Percentiles rank a stretch among this genome's conserved stretches.
These are phyloP conservation scores for Tillandsia fasciculata DNA, from an alignment of 176 grass and related monocot genomes.

Conservation along the genomic window DNA sequence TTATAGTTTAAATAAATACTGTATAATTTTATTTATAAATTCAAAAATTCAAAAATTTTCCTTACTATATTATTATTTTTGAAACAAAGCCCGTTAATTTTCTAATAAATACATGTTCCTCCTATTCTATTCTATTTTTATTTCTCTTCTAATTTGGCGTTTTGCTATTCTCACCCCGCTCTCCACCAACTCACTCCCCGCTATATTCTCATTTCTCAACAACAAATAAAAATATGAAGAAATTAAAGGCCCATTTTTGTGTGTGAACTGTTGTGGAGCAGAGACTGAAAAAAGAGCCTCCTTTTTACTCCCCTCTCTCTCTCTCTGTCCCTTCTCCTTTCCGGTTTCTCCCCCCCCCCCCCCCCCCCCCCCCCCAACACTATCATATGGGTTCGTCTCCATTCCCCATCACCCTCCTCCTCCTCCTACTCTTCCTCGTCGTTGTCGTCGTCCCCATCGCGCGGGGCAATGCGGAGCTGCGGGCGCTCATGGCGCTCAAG, in stretches of 20 bases:
- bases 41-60: background rate
- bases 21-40: no score
- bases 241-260: background rate
- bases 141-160: background rate
- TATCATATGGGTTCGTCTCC: background rate
- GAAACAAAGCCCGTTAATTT: background rate
- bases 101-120: background rate
- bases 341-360: no score
- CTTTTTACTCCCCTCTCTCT: no score
- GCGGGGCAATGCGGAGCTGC: conserved; percentile 25
- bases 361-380: no score
- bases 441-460: background rate
- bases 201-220: no score
- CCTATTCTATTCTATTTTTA: background rate
- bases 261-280: no score
- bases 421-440: background rate
- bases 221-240: background rate
- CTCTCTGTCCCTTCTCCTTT: no score
- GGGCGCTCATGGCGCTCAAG: conserved; percentile 67
- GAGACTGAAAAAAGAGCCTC: no score
- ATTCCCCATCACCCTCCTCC: conserved; percentile 8
- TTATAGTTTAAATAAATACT: no score
- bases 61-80: background rate
- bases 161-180: background rate
- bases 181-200: no score